Conservation (phyloP, 2,329 filamentous ascomycete species). For the Leptographium radiaticola region DNA sequence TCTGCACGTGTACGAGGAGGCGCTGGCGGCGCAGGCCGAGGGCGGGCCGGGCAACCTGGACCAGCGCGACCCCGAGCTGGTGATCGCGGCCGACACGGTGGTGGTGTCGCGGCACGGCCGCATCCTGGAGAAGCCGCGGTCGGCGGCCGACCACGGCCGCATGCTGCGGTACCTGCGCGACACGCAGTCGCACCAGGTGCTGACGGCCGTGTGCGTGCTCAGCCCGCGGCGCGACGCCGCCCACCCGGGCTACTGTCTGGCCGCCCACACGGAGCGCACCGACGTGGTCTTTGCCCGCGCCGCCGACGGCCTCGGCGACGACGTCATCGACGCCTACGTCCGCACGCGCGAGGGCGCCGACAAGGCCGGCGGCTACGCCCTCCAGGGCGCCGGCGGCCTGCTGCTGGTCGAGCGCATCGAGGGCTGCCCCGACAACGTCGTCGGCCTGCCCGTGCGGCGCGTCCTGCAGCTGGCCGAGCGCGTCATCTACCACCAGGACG, state of each 20-base stretch:
- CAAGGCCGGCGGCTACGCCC: constrained; percentile 91
- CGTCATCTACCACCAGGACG: constrained; percentile 64
- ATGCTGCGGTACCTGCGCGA: constrained; percentile 80
- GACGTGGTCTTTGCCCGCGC: constrained; percentile 71
- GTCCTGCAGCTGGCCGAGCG: constrained; percentile 75
- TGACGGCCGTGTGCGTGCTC: constrained; percentile 76
- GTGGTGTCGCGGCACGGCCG: constrained; percentile 63
- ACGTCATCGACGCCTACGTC: constrained; percentile 68
- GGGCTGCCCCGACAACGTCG: constrained; percentile 84
- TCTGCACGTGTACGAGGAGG: constrained; percentile 50
- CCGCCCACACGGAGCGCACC: constrained; percentile 79
- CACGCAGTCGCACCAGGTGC: constrained; percentile 63
- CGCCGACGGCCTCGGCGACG: constrained; percentile 50
- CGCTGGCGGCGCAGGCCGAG: constrained; percentile 21
- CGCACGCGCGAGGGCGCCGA: constrained; percentile 83
- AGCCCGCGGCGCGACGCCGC: constrained; percentile 67
- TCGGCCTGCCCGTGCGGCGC: constrained; percentile 72
- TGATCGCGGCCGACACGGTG: constrained; percentile 84
- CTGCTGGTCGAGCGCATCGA: constrained; percentile 81
- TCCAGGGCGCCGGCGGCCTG: constrained; percentile 80
- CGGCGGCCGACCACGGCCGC: constrained; percentile 63
- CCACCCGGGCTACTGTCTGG: constrained; percentile 75
- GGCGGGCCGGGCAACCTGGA: constrained; percentile 14
- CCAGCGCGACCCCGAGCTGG: constrained; percentile 58
- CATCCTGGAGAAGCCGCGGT: constrained; percentile 84